Evolutionary conservation across 768 basidiomycete species (phyloP), one percentile per base, ranked within the genome.

Genomic region (Mycena venus): DNA sequence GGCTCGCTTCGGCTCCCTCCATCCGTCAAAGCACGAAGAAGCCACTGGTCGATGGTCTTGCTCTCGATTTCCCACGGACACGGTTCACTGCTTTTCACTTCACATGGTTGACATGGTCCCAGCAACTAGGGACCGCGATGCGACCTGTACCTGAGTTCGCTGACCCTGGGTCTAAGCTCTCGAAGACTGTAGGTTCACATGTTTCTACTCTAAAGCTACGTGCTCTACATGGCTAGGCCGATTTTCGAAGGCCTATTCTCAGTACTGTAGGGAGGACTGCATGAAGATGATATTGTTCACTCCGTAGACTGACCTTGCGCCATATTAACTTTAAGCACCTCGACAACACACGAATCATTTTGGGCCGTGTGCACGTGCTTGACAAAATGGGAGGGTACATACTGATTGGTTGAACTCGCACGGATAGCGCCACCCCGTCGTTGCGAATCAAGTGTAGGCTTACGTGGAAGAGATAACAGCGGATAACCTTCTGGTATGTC

Each of bases 31-130:
- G 56, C 32, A 21, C 25, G 32, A n/a, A 58, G 56, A 58, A 58
- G 32, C 32, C 32, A 58, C 21, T 58, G 56, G 32, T n/a, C n/a
- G n/a, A n/a, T n/a, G n/a, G n/a, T n/a, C n/a, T n/a, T n/a, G n/a
- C n/a, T 58, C 56, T 58, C 32, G 56, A 58, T 60, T 61, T 61
- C 60, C 36, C 60, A 61, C 60, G 29, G 38, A 61, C 11, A 61
- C 60, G 60, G 25, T 32, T 40, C 36, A 38, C 60, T 61, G 36
- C 40, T 61, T 25, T 61, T 38, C 17, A 40, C 36, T 40, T 61
- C 38, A 61, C 36, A 61, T 38, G 36, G 56, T 58, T 58, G 56
- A 34, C 56, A 21, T 58, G 56, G 56, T 34, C 8, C 31, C 56
- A n/a, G n/a, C n/a, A n/a, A n/a, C 49, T 3, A 51, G n/a, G 49